Evolutionary conservation across 2,329 filamentous ascomycete genomes (phyloP).

Genomic region (Lachnellula hyalina): DNA sequence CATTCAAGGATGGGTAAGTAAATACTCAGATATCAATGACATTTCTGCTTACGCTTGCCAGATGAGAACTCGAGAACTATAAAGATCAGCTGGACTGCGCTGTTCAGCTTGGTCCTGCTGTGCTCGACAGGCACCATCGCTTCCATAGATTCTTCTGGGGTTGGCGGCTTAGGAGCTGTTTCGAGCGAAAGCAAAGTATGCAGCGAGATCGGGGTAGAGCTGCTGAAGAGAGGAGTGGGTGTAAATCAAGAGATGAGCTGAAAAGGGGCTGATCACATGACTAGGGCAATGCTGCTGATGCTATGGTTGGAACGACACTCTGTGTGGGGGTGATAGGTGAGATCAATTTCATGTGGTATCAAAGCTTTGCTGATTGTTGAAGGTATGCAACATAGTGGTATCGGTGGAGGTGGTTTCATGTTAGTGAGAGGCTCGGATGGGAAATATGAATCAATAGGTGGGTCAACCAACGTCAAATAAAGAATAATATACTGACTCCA

Average conservation of each 20-base stretch:
- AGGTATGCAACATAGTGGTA: slow-evolving; percentile 73
- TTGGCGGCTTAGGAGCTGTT: slow-evolving; percentile 39
- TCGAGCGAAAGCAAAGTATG: slow-evolving; percentile 49
- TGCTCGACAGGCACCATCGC: background rate
- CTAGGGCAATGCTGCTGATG: slow-evolving; percentile 69
- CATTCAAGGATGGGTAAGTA: too few species aligned
- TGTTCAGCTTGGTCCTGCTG: background rate
- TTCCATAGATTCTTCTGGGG: background rate
- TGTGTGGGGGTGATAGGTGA: slow-evolving; percentile 67
- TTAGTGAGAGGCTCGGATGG: slow-evolving; percentile 68
- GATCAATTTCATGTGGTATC: slow-evolving; percentile 15
- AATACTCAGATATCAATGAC: too few species aligned
- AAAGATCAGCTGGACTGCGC: background rate
- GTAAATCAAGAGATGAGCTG: background rate
- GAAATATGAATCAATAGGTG: slow-evolving; percentile 67
- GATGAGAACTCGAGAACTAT: too few species aligned
- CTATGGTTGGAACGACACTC: slow-evolving; percentile 66
- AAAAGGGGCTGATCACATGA: slow-evolving; percentile 15
- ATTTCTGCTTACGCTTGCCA: too few species aligned
- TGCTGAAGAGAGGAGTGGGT: slow-evolving; percentile 42
- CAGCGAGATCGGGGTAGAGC: slow-evolving; percentile 45
- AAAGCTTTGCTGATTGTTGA: background rate
- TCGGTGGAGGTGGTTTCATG: slow-evolving; percentile 90
- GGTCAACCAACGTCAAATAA: background rate
- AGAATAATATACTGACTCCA: background rate